phyloP scores from a whole-genome alignment of 2,329 filamentous ascomycete species.

The Fusarium sp. region DNA sequence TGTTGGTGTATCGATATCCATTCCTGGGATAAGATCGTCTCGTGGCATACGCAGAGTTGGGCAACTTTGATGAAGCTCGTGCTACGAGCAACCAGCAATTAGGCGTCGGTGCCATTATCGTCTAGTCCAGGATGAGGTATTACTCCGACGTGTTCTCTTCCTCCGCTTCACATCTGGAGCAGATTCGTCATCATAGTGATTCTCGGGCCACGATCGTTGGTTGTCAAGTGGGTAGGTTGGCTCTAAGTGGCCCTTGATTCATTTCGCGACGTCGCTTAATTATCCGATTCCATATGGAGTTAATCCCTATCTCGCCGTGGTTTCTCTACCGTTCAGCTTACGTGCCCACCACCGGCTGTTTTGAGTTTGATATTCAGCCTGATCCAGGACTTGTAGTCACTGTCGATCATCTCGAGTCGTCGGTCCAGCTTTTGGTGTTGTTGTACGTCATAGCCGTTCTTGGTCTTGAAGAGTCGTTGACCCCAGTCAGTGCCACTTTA shows the following conservation, averaged over 20 bases:
- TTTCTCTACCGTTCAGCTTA: conserved; percentile 7
- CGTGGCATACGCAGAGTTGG: not conserved
- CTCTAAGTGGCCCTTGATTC: conserved; percentile 22
- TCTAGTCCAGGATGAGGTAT: conserved; percentile 10
- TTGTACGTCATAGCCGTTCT: conserved; percentile 13
- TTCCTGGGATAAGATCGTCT: not conserved
- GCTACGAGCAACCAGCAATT: not conserved
- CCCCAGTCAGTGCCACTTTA: conserved; percentile 37
- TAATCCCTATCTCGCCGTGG: conserved; percentile 2
- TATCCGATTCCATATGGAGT: conserved; percentile 26
- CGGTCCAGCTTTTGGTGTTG: not conserved
- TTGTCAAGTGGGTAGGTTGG: conserved; percentile 21
- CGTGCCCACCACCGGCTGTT: conserved; percentile 1
- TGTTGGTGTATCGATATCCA: not conserved
- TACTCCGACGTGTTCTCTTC: not conserved
- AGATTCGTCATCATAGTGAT: conserved; percentile 15
- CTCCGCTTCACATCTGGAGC: not conserved
- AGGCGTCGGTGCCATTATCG: not conserved
- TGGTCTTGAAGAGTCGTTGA: conserved; percentile 19
- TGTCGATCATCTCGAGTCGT: not conserved
- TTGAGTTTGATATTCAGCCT: not conserved
- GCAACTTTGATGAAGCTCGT: conserved; percentile 3
- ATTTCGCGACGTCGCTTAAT: conserved; percentile 37
- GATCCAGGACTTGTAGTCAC: not conserved
- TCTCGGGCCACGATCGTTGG: conserved; percentile 27